phyloP scores from a whole-genome alignment of 2,329 filamentous ascomycete species.

The Chrysosporium queenslandicum region DNA sequence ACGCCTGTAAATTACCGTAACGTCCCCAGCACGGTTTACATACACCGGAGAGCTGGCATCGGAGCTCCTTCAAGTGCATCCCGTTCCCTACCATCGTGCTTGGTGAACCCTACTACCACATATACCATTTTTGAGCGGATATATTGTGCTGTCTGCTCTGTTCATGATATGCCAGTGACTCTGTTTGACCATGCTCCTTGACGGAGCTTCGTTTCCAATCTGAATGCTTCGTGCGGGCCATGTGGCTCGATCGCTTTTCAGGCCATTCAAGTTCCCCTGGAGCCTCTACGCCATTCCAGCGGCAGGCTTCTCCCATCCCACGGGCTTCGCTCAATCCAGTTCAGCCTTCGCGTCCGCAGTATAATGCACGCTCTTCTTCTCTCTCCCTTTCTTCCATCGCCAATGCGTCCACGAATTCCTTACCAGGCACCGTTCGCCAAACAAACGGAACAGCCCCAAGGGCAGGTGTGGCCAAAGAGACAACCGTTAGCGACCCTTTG shows the following conservation, averaged over 20 bases:
- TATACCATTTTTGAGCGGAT: background rate
- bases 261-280: constrained; percentile 56
- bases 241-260: constrained; percentile 88
- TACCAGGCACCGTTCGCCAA: constrained; percentile 55
- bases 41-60: background rate
- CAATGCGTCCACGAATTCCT: constrained; percentile 65
- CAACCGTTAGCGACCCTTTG: constrained; percentile 57
- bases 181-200: background rate
- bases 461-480: constrained; percentile 38
- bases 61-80: too few species aligned
- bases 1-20: too few species aligned
- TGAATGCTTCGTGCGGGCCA: constrained; percentile 33
- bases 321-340: constrained; percentile 59
- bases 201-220: constrained; percentile 1
- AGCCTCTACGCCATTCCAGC: constrained; percentile 53
- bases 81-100: too few species aligned
- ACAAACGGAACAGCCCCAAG: constrained; percentile 60
- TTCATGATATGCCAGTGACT: background rate
- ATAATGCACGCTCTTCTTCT: constrained; percentile 64
- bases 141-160: background rate
- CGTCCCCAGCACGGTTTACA: background rate
- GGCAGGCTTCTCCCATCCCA: constrained; percentile 61
- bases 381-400: constrained; percentile 62
- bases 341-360: constrained; percentile 56
- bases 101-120: too few species aligned